Percentiles rank a stretch among this genome's conserved stretches.
phyloP scores from a whole-genome alignment of 2,329 filamentous ascomycete species.

The Aspergillus glaucus region DNA sequence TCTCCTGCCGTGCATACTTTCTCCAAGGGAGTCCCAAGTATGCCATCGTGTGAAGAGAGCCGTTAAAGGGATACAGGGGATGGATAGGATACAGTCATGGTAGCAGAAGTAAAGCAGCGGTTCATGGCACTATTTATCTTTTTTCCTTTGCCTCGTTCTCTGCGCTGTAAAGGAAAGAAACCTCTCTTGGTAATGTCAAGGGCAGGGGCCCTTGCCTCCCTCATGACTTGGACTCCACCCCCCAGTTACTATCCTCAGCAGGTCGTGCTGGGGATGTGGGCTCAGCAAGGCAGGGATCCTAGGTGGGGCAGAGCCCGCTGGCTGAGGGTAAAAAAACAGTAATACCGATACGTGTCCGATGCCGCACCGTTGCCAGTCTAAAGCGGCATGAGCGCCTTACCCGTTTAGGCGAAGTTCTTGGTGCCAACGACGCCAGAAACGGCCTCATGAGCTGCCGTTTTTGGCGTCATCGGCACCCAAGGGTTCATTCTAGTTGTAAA shows the following conservation, averaged over 20 bases:
- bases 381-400: slow-evolving; percentile 3
- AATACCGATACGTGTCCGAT: slow-evolving; percentile 1
- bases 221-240: background rate
- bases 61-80: background rate
- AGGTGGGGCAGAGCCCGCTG: too few species aligned
- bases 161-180: background rate
- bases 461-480: slow-evolving; percentile 8
- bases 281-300: background rate
- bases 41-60: slow-evolving; percentile 1
- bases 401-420: slow-evolving; percentile 2
- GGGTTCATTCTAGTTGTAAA: slow-evolving; percentile 6
- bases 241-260: background rate
- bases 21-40: slow-evolving; percentile 9
- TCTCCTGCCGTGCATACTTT: slow-evolving; percentile 4
- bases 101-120: background rate
- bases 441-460: slow-evolving; percentile 5
- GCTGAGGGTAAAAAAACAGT: slow-evolving; percentile 1
- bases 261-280: background rate
- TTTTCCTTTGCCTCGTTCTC: background rate
- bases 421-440: slow-evolving; percentile 6
- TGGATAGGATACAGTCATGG: background rate
- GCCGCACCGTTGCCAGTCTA: background rate
- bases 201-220: background rate
- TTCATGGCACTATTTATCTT: background rate
- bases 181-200: background rate